Evolutionary conservation across 2,329 filamentous ascomycete genomes (phyloP).

Genomic region (Penicillium oxalicum): DNA sequence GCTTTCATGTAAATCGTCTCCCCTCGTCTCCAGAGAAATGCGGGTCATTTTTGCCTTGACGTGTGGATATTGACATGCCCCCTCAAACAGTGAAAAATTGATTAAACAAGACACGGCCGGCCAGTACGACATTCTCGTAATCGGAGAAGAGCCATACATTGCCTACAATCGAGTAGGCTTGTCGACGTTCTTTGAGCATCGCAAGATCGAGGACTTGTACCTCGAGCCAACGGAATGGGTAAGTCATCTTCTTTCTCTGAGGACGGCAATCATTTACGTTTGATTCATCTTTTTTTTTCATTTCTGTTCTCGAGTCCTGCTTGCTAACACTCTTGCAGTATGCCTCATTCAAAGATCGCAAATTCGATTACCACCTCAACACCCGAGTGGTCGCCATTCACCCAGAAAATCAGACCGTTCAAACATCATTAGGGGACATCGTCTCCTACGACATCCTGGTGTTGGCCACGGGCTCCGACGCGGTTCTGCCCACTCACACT

Average conservation of each 20-base stretch:
- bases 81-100: conserved; percentile 65
- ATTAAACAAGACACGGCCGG: conserved; percentile 75
- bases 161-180: conserved; percentile 89
- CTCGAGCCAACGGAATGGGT: conserved; percentile 81
- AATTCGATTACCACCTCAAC: conserved; percentile 69
- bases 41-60: no score
- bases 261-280: no score
- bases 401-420: conserved; percentile 58
- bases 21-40: no score
- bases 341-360: conserved; percentile 57
- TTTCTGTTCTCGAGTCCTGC: no score
- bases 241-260: conserved; percentile 16
- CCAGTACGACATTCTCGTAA: conserved; percentile 75
- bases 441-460: conserved; percentile 76
- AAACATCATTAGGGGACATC: conserved; percentile 62
- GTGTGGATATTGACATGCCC: no score
- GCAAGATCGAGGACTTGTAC: conserved; percentile 80
- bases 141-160: conserved; percentile 80
- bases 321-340: conserved; percentile 47
- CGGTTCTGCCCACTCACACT: conserved; percentile 64
- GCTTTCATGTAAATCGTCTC: conserved; percentile 67
- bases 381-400: conserved; percentile 65
- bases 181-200: conserved; percentile 82
- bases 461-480: conserved; percentile 80
- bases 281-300: no score